Base-by-base conservation (phyloP, 768 basidiomycete species). In the Hygrophoropsis aurantiaca region DNA sequence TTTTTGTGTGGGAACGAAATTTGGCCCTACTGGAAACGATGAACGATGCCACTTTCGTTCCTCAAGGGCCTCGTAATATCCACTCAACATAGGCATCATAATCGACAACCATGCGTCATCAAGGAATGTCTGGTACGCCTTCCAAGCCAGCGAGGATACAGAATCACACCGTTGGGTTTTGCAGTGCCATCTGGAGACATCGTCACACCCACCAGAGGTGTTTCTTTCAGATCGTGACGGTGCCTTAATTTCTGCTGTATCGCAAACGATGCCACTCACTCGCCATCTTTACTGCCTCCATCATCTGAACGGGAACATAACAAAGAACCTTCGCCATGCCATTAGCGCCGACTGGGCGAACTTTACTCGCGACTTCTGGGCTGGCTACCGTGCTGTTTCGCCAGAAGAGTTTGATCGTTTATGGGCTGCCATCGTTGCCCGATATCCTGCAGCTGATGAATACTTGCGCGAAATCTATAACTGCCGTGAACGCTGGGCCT, bases 401-500 rank as follows among this genome's bases (percentile, higher is more conserved):
- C 66, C 68, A 2, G n/a, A n/a, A n/a, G n/a, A n/a, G n/a, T n/a
- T n/a, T n/a, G n/a, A n/a, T n/a, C n/a, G n/a, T n/a, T n/a, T n/a
- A n/a, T n/a, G n/a, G n/a, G n/a, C n/a, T n/a, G 58, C 60, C n/a
- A n/a, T n/a, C n/a, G n/a, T n/a, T n/a, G n/a, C n/a, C n/a, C n/a
- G n/a, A 5, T 65, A 49, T 41, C 59, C 61, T 4, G 10, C 45
- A 6, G 52, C 59, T 15, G 19, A 51, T 7, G 20, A 23, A 0
- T 72, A 71, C 49, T 61, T 70, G 6, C 45, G 53, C 1, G 59
- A 65, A 30, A 19, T 72, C 0, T 70, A 66, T 45, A 50, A 57
- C 2, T 64, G 60, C 35, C 56, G 57, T 0, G 51, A 64, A 23
- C 61, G 56, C 13, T 72, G 69, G 69, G 70, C 67, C 20, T 67